Conservation (phyloP, 139 green algal genomes). For the Chlorella sp. region DNA sequence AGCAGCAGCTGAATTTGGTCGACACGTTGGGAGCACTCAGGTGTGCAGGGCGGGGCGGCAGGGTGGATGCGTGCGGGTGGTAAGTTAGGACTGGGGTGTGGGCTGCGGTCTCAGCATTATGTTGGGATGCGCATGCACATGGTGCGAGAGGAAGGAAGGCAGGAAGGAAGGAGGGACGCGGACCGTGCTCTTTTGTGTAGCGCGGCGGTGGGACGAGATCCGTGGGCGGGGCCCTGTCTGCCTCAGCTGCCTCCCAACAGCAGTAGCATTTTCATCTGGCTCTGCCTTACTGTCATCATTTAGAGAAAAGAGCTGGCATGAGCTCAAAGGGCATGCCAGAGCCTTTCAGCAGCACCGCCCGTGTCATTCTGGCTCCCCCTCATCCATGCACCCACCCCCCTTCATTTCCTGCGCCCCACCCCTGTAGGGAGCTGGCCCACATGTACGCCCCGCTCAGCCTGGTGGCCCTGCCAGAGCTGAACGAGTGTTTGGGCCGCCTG, state of each 20-base stretch:
- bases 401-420: background rate
- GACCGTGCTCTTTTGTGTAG: background rate
- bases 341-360: background rate
- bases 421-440: constrained; percentile 44
- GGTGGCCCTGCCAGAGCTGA: constrained; percentile 32
- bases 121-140: background rate
- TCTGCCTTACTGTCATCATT: no score
- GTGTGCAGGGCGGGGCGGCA: background rate
- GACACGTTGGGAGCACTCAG: constrained; percentile 16
- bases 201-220: no score
- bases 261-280: no score
- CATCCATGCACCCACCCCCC: background rate
- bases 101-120: background rate
- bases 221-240: no score
- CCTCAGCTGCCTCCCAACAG: no score
- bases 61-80: background rate
- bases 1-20: constrained; percentile 26
- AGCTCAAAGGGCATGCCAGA: no score
- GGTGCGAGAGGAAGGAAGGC: no score
- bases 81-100: background rate
- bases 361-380: background rate
- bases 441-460: constrained; percentile 45
- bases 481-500: constrained; percentile 36
- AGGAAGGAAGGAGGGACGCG: no score
- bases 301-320: no score